These are phyloP conservation scores for Umbelopsis sp. DNA, from an alignment of 192 early-diverging fungal species.

Conservation along the genomic window DNA sequence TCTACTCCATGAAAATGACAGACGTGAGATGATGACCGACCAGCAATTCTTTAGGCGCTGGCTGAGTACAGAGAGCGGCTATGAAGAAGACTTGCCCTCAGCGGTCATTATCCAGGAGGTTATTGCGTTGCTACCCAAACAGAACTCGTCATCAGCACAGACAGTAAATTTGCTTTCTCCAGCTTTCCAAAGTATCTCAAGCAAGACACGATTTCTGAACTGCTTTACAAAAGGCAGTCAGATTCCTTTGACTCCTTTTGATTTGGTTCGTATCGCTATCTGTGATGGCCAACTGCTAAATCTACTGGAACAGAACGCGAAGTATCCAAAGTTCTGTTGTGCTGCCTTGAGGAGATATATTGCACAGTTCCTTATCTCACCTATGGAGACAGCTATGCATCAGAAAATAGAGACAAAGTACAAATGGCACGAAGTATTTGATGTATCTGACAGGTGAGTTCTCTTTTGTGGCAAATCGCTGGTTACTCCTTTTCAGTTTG, in stretches of 20 bases:
- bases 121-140: slow-evolving; percentile 3
- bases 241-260: slow-evolving; percentile 19
- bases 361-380: not conserved
- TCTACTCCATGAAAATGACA: slow-evolving; percentile 11
- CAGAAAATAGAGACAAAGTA: slow-evolving; percentile 12
- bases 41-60: slow-evolving; percentile 17
- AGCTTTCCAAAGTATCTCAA: slow-evolving; percentile 13
- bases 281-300: slow-evolving; percentile 13
- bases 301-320: slow-evolving; percentile 12
- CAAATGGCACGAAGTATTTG: not conserved
- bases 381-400: slow-evolving; percentile 15
- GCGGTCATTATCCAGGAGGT: slow-evolving; percentile 14
- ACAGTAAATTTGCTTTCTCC: slow-evolving; percentile 2
- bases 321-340: slow-evolving; percentile 17
- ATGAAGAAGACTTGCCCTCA: slow-evolving; percentile 9
- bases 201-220: slow-evolving; percentile 11
- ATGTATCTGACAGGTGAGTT: not conserved
- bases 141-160: slow-evolving; percentile 10
- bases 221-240: slow-evolving; percentile 15
- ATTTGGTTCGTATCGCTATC: slow-evolving; percentile 16
- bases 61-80: slow-evolving; percentile 13
- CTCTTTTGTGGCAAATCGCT: not conserved
- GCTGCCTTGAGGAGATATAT: not conserved
- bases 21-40: slow-evolving; percentile 16
- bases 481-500: not conserved